These are phyloP conservation scores for Nemophila menziesii DNA, from an alignment of 257 asterid genomes.

Conservation along the genomic window DNA sequence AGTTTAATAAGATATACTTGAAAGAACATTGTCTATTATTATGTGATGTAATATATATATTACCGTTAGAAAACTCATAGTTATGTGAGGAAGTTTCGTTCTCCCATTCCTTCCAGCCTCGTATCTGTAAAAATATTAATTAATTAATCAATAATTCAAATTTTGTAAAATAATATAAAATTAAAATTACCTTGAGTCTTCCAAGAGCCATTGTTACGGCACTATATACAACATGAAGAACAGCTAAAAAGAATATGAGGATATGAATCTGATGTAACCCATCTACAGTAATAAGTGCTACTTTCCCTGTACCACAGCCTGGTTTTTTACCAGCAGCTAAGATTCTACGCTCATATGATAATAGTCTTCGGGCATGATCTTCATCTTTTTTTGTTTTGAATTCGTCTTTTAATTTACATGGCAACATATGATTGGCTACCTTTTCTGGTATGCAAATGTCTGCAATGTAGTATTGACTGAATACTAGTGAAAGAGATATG, in stretches of 20 bases:
- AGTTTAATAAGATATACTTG: too few species aligned
- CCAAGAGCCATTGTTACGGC: conserved; percentile 13
- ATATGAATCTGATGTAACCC: conserved; percentile 13
- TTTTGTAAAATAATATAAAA: not conserved
- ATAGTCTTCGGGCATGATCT: conserved; percentile 35
- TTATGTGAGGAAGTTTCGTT: conserved; percentile 1
- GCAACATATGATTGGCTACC: conserved; percentile 69
- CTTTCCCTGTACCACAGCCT: conserved; percentile 23
- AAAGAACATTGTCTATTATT: too few species aligned
- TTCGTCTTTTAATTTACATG: conserved; percentile 27
- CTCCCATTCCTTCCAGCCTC: conserved; percentile 10
- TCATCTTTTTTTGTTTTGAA: conserved; percentile 14
- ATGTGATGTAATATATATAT: not conserved
- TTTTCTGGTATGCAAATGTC: conserved; percentile 59
- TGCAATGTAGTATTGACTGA: conserved; percentile 81
- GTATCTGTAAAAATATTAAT: not conserved
- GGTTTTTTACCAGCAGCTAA: conserved; percentile 27
- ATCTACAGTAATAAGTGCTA: conserved; percentile 4
- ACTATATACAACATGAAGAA: conserved; percentile 8
- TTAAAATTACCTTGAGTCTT: conserved; percentile 7
- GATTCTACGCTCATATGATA: conserved; percentile 48
- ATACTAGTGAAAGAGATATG: conserved; percentile 72
- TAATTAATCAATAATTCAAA: not conserved
- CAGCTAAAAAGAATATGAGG: conserved; percentile 13
- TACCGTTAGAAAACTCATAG: conserved; percentile 8